Conservation (phyloP, 1,284 basidiomycete genomes). For the Marasmius tenuissimus region DNA sequence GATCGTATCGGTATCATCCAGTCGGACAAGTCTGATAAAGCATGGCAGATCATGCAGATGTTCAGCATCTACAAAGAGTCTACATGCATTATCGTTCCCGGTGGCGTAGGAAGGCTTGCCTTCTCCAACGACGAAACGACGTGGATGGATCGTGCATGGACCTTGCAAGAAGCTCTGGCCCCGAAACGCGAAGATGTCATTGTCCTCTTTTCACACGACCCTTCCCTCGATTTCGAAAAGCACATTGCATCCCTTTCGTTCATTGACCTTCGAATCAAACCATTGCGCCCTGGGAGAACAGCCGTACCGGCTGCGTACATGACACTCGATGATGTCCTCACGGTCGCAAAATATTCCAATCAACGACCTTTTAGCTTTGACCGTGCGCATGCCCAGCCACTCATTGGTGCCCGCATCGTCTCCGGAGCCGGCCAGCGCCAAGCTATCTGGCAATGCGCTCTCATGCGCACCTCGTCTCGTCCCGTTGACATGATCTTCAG, state of each 20-base stretch:
- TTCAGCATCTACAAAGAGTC: not conserved
- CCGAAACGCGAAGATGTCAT: not conserved
- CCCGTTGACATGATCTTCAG: constrained; percentile 6
- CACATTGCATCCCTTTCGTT: not conserved
- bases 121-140: not conserved
- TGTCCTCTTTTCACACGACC: not conserved
- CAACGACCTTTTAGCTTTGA: not conserved
- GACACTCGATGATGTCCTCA: constrained; percentile 1
- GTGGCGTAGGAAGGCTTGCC: not conserved
- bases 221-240: not conserved
- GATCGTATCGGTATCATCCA: constrained; percentile 4
- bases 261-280: not conserved
- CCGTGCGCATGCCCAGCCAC: not conserved
- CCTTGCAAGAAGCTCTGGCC: constrained; percentile 4
- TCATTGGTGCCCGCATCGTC: not conserved
- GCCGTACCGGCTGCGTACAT: not conserved
- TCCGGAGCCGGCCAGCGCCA: not conserved
- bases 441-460: constrained; percentile 2
- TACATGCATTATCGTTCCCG: not conserved
- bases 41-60: constrained; percentile 5
- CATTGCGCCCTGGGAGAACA: not conserved
- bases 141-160: constrained; percentile 3
- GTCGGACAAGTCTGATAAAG: not conserved
- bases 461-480: constrained; percentile 3
- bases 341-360: not conserved